Percentiles rank a stretch among this genome's conserved stretches.
phyloP scores from a whole-genome alignment of 2,329 filamentous ascomycete species.

The Laburnicola sp. region DNA sequence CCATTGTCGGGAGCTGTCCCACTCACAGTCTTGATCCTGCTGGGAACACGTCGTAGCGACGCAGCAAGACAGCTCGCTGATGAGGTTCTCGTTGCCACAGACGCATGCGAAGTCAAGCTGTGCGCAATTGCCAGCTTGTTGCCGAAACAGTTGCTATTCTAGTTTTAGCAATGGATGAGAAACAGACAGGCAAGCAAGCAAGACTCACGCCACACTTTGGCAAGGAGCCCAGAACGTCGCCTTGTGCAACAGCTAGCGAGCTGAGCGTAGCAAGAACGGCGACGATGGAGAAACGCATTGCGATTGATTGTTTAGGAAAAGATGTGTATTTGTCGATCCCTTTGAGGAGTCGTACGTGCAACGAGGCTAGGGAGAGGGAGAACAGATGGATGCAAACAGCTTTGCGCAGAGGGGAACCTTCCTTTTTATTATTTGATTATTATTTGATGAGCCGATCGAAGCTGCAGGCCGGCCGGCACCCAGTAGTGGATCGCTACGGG shows the following conservation, averaged over 20 bases:
- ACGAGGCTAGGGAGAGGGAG: neutral
- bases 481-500: conserved; percentile 3
- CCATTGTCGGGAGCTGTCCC: neutral
- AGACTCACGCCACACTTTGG: conserved; percentile 35
- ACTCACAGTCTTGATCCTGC: conserved; percentile 41
- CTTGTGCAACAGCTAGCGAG: conserved; percentile 28
- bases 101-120: conserved; percentile 48
- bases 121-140: conserved; percentile 42
- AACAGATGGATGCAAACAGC: neutral
- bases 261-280: conserved; percentile 24
- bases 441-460: conserved; percentile 2
- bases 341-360: neutral
- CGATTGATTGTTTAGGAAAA: neutral
- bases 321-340: neutral
- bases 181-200: neutral
- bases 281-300: conserved; percentile 29
- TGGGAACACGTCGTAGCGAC: conserved; percentile 41
- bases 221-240: conserved; percentile 18
- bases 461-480: conserved; percentile 10
- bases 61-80: conserved; percentile 48
- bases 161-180: conserved; percentile 4
- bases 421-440: too few species aligned
- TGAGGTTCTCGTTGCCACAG: conserved; percentile 43
- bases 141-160: conserved; percentile 41
- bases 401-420: neutral